Conservation (phyloP, 352 stramenopile genomes). For the Aphanomyces euteiches region DNA sequence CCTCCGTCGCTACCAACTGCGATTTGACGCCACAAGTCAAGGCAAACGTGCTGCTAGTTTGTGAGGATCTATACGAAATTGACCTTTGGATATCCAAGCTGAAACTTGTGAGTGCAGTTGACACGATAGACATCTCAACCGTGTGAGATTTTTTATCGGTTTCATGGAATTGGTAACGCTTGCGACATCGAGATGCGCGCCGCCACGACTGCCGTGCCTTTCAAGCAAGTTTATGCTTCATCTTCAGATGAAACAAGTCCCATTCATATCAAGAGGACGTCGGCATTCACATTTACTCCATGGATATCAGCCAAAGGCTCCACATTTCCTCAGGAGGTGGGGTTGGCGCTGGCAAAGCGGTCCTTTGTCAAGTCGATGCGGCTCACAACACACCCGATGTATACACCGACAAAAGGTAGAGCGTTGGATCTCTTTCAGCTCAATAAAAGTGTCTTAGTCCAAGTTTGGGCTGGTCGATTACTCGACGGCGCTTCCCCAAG, state of each 20-base stretch:
- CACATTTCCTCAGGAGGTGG: constrained; percentile 22
- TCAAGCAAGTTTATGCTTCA: constrained; percentile 11
- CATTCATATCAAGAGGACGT: constrained; percentile 7
- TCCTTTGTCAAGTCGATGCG: constrained; percentile 25
- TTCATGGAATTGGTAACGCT: not conserved
- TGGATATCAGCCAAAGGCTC: constrained; percentile 28
- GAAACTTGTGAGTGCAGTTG: no score
- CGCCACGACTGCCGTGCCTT: not conserved
- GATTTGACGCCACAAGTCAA: no score
- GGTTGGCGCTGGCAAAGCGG: constrained; percentile 2
- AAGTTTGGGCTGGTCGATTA: not conserved
- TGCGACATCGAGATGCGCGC: not conserved
- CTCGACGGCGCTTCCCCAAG: not conserved
- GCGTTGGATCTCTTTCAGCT: no score
- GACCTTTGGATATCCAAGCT: no score
- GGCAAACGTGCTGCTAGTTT: no score
- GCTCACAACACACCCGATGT: constrained; percentile 10
- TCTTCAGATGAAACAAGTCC: constrained; percentile 2
- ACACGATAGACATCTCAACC: no score
- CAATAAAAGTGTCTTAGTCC: no score
- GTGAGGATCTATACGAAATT: no score
- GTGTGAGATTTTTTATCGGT: not conserved
- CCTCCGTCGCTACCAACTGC: no score
- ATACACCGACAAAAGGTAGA: constrained; percentile 22
- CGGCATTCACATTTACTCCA: not conserved